phyloP scores from a whole-genome alignment of 768 basidiomycete genomes.

The Thelephora aurantiotincta region DNA sequence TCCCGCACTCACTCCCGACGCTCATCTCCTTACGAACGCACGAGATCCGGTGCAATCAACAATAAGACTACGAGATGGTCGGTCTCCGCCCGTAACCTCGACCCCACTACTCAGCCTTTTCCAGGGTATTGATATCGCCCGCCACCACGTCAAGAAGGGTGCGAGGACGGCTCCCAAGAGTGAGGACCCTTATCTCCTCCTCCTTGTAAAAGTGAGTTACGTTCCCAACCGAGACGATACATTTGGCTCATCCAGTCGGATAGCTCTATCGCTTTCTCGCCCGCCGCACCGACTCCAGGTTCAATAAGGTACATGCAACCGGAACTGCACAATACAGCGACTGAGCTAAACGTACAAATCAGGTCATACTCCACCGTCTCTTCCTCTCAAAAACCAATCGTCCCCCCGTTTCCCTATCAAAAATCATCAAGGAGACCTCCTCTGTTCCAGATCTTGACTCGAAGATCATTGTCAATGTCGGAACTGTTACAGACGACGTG shows the following conservation, averaged over 20 bases:
- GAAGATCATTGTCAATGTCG: constrained; percentile 83
- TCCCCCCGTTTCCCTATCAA: constrained; percentile 88
- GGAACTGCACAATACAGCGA: constrained; percentile 2
- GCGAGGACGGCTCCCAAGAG: constrained; percentile 90
- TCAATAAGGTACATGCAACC: constrained; percentile 66
- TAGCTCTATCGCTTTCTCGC: constrained; percentile 99
- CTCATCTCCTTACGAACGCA: background rate
- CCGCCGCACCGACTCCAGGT: constrained; percentile 85
- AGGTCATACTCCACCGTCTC: constrained; percentile 91
- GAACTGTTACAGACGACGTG: constrained; percentile 91
- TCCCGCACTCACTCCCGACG: background rate
- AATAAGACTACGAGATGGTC: constrained; percentile 62
- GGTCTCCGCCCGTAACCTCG: constrained; percentile 27
- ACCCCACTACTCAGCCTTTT: background rate
- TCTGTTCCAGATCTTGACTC: constrained; percentile 49
- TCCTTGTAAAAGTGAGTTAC: constrained; percentile 85
- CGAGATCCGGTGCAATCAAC: too few species aligned
- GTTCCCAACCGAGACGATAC: background rate
- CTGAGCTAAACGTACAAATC: constrained; percentile 6
- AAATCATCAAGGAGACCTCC: constrained; percentile 73
- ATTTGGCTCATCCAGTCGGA: constrained; percentile 3
- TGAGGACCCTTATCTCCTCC: constrained; percentile 97
- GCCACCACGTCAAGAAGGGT: constrained; percentile 99
- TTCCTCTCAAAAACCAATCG: constrained; percentile 98
- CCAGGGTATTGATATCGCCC: constrained; percentile 90